Evolutionary conservation across 1,284 basidiomycete species (phyloP).

Genomic region (Xanthoconium separans): DNA sequence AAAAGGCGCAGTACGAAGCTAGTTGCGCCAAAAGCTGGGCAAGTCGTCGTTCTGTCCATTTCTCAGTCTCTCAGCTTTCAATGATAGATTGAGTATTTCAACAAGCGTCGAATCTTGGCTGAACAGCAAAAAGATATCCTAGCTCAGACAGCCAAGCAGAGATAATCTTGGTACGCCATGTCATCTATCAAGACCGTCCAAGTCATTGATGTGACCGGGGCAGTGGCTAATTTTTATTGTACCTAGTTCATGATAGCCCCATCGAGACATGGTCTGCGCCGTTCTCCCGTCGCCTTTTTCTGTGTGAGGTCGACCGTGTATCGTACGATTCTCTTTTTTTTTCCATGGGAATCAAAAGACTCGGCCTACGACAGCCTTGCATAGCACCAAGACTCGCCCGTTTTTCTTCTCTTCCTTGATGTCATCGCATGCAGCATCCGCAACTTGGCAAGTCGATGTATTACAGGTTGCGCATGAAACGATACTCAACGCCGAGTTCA

Average conservation of each 20-base stretch:
- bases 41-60: constrained; percentile 27
- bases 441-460: background rate
- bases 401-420: constrained; percentile 13
- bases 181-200: no score
- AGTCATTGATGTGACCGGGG: no score
- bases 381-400: background rate
- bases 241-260: constrained; percentile 1
- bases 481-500: background rate
- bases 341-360: constrained; percentile 1
- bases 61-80: no score
- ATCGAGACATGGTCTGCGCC: background rate
- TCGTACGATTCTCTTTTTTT: background rate
- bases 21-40: constrained; percentile 85
- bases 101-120: constrained; percentile 72
- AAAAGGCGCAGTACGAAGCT: constrained; percentile 56
- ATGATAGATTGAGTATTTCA: constrained; percentile 77
- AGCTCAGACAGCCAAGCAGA: constrained; percentile 42
- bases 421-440: constrained; percentile 11
- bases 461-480: no score
- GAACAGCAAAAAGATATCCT: constrained; percentile 70
- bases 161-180: background rate
- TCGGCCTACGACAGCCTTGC: background rate
- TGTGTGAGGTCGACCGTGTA: no score
- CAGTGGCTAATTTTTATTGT: no score
- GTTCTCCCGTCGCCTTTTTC: background rate